These are phyloP conservation scores for Heterobasidion parviporum DNA, from an alignment of 1,284 basidiomycete genomes.

Conservation along the genomic window DNA sequence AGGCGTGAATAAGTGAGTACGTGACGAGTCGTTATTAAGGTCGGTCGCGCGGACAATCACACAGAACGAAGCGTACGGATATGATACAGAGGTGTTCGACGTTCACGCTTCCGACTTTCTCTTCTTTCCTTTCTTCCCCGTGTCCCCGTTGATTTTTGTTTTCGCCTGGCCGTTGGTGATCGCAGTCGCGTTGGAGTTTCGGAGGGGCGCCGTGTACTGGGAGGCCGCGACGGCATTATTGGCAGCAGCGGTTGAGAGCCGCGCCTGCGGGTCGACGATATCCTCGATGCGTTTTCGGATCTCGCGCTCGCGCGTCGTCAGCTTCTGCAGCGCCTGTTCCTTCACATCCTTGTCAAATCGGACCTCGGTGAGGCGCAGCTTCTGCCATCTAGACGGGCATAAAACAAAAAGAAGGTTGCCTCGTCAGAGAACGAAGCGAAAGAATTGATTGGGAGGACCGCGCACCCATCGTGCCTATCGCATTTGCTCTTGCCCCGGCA, in stretches of 20 bases:
- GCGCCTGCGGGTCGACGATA: conserved; percentile 44
- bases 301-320: conserved; percentile 65
- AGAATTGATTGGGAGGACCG: conserved; percentile 3
- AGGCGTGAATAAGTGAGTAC: too few relatives aligned
- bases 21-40: too few relatives aligned
- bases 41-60: too few relatives aligned
- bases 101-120: conserved; percentile 26
- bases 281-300: conserved; percentile 68
- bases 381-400: conserved; percentile 57
- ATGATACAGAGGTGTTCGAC: background rate
- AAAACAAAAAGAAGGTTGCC: conserved; percentile 1
- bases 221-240: background rate
- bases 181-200: conserved; percentile 24
- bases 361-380: conserved; percentile 62
- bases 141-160: conserved; percentile 32
- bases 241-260: conserved; percentile 13
- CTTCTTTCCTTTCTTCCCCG: conserved; percentile 54
- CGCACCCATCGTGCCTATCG: conserved; percentile 69
- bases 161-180: conserved; percentile 38
- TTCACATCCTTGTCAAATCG: conserved; percentile 63
- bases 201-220: conserved; percentile 16
- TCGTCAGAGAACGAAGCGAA: conserved; percentile 1
- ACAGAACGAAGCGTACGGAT: too few relatives aligned
- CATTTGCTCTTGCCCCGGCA: conserved; percentile 68
- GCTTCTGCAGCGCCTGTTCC: conserved; percentile 49